phyloP scores from a whole-genome alignment of 495 filamentous ascomycete genomes.

The Talaromyces liani region DNA sequence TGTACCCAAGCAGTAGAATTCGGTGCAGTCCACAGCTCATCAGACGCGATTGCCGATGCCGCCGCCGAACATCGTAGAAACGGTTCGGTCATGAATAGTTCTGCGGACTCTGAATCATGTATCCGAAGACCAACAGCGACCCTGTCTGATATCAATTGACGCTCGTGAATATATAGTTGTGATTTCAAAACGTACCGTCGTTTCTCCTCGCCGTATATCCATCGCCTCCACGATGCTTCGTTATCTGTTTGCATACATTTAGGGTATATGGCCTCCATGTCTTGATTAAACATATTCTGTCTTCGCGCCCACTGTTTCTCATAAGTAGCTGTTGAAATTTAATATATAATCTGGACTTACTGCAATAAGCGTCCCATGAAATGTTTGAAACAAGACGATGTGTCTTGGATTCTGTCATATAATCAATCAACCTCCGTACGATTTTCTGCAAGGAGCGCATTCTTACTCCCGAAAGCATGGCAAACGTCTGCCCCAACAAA shows the following conservation, averaged over 20 bases:
- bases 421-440: background rate
- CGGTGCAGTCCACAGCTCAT: slow-evolving; percentile 23
- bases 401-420: slow-evolving; percentile 13
- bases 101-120: slow-evolving; percentile 30
- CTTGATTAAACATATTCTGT: slow-evolving; percentile 4
- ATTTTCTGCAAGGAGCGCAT: no score
- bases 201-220: slow-evolving; percentile 12
- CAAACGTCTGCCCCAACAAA: slow-evolving; percentile 31
- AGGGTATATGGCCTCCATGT: background rate
- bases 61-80: slow-evolving; percentile 17
- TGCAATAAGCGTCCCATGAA: slow-evolving; percentile 32
- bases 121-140: slow-evolving; percentile 22
- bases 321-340: background rate
- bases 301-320: slow-evolving; percentile 19
- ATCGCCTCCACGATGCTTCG: slow-evolving; percentile 11
- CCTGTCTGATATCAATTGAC: slow-evolving; percentile 9
- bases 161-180: background rate
- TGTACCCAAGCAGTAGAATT: slow-evolving; percentile 22
- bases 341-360: background rate
- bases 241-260: slow-evolving; percentile 11
- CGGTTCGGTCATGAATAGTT: slow-evolving; percentile 25
- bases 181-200: slow-evolving; percentile 16
- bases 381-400: slow-evolving; percentile 23
- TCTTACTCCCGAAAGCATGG: slow-evolving; percentile 23
- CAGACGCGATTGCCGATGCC: slow-evolving; percentile 16